These are phyloP conservation scores for Trametes meyenii DNA, from an alignment of 768 basidiomycete genomes.

Conservation along the genomic window DNA sequence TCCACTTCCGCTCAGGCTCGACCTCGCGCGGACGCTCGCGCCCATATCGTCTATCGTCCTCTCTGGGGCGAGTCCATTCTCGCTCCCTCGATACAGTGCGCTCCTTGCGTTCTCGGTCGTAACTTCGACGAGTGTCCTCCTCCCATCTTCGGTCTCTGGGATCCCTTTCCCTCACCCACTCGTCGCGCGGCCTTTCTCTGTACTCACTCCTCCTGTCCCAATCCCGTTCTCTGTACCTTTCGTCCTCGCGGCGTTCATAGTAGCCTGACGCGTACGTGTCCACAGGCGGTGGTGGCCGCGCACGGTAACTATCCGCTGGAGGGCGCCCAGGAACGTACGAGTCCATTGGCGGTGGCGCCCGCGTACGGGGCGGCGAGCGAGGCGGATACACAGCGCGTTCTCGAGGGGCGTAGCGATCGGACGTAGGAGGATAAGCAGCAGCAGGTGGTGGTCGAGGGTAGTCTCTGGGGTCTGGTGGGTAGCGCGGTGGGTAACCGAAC, in stretches of 20 bases:
- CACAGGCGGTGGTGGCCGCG: constrained; percentile 15
- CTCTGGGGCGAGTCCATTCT: constrained; percentile 5
- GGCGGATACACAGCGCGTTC: constrained; percentile 27
- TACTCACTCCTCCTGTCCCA: constrained; percentile 28
- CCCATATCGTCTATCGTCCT: constrained; percentile 18
- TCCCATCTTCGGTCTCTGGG: constrained; percentile 7
- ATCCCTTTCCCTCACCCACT: constrained; percentile 12
- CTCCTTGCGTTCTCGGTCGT: constrained; percentile 3
- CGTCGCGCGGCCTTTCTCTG: constrained; percentile 14
- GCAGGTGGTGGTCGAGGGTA: constrained; percentile 26
- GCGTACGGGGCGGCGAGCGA: constrained; percentile 27
- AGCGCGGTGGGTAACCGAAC: constrained; percentile 31
- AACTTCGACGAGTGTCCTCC: constrained; percentile 7
- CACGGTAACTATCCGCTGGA: constrained; percentile 14
- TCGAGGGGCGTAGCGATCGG: constrained; percentile 19
- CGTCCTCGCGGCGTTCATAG: constrained; percentile 29
- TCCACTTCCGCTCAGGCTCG: constrained; percentile 26
- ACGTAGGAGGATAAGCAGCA: constrained; percentile 14
- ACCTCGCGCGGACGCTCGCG: constrained; percentile 18
- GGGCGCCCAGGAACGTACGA: constrained; percentile 27
- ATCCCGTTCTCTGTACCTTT: constrained; percentile 24
- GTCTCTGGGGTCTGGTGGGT: constrained; percentile 29
- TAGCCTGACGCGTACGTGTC: constrained; percentile 21
- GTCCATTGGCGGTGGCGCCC: constrained; percentile 23
- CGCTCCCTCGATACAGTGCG: constrained; percentile 10